These are phyloP conservation scores for Fusarium vanettenii DNA, from an alignment of 2,329 filamentous ascomycete species.

Conservation along the genomic window DNA sequence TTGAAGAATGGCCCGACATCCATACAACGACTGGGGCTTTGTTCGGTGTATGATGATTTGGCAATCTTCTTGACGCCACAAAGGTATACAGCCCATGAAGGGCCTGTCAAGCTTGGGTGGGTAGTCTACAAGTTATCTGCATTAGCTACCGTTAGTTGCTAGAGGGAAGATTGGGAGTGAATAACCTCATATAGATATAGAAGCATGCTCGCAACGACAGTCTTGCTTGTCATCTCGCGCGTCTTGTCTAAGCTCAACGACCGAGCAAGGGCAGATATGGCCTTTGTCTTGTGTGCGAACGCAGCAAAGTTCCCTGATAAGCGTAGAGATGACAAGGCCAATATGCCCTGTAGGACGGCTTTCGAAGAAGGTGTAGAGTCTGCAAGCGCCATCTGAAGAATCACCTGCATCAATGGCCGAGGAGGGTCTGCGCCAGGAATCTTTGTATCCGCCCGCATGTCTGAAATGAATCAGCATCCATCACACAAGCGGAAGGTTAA, in stretches of 20 bases:
- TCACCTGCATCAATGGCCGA: not conserved
- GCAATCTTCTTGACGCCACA: not conserved
- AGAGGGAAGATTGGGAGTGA: fast-evolving
- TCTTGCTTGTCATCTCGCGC: not conserved
- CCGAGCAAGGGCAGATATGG: not conserved
- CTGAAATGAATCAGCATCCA: not conserved
- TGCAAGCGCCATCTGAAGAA: not conserved
- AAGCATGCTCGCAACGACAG: not conserved
- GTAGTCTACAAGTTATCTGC: not conserved
- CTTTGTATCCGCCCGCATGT: not conserved
- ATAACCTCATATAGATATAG: not conserved
- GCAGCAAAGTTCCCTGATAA: not conserved
- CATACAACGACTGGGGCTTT: not conserved
- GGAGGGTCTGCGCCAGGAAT: not conserved
- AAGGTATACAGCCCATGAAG: not conserved
- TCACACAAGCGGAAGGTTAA: too few species aligned
- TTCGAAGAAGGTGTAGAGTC: not conserved
- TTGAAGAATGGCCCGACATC: not conserved
- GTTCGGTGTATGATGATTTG: not conserved
- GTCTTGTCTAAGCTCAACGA: not conserved
- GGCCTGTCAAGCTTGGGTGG: not conserved
- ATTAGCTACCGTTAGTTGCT: not conserved
- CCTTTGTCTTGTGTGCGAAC: not conserved
- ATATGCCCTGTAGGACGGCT: not conserved
- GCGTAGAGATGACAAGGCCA: not conserved